Base-by-base conservation (phyloP, 2,329 filamentous ascomycete genomes). In the Aureobasidium sp. region DNA sequence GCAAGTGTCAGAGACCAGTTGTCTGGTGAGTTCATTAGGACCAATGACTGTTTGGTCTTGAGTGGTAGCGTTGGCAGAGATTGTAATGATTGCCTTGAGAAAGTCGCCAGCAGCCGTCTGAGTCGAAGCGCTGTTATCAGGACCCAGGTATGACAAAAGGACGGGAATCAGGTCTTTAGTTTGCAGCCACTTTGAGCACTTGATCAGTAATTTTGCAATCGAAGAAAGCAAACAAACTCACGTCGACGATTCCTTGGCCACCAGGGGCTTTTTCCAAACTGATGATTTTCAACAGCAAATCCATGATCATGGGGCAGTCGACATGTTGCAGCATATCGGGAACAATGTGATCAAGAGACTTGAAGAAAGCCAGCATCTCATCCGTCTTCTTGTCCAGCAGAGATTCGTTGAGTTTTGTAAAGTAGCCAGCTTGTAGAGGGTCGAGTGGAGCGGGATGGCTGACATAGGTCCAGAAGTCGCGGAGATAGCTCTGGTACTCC, bases 31-130 rank as follows among this genome's bases (percentile, higher is more conserved):
- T 66, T 95, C 93, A 67, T 98, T 98, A 3, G 93, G 93, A 3
- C 93, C 93, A 66, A 98, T 97, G 63, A 94, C 96, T n/a, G 91
- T 93, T 67, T 96, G 90, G 64, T 98, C 93, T 64, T 96, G 95
- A 62, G 95, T 93, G 1, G 91, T 96, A 3, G 93, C 93, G 65
- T 98, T 98, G 56, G 93, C 93, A 1, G 93, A 97, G 55, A 98
- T 96, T 22, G 93, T 98, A 60, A 98, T 97, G 66, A 98, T 96
- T 37, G 93, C 93, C 69, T 98, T 98, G 63, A 98, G 80, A 61
- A 98, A 98, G 66, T 98, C 93, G 38, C 93, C 93, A 1, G 93
- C 93, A 0, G 93, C 94, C 0, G 93, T 97, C 68, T 98, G 93
- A 2, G 93, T 94, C 1, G 91, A 88, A 68, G 89, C 88, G 58